Conservation (phyloP, 805 yeast species). For the Ogataea ganodermae region DNA sequence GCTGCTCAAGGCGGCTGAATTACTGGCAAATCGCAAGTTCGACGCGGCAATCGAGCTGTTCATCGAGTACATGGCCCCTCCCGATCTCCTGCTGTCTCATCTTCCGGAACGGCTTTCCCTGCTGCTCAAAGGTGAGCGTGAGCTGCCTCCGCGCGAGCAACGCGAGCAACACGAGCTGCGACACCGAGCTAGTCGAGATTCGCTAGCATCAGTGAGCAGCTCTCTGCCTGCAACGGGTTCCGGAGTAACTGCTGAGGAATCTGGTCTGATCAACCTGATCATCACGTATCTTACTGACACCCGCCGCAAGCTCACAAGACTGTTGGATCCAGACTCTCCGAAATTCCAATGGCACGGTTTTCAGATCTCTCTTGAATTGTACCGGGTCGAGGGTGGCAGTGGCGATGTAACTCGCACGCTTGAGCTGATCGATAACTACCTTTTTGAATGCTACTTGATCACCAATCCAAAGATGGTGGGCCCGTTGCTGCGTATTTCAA, state of each 20-base stretch:
- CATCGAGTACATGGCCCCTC: slow-evolving; percentile 59
- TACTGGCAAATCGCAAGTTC: slow-evolving; percentile 35
- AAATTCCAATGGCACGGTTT: slow-evolving; percentile 49
- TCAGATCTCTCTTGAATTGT: slow-evolving; percentile 43
- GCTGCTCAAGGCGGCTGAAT: slow-evolving; percentile 38
- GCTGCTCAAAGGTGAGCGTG: slow-evolving; percentile 10
- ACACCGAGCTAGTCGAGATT: slow-evolving; percentile 12
- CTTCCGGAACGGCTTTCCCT: slow-evolving; percentile 39
- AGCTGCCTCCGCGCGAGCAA: neutral
- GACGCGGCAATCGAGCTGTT: slow-evolving; percentile 46
- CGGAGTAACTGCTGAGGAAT: slow-evolving; percentile 28
- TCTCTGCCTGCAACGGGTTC: neutral
- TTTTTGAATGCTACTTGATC: slow-evolving; percentile 73
- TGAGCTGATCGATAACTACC: slow-evolving; percentile 66
- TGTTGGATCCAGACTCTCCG: slow-evolving; percentile 39
- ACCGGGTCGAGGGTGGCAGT: slow-evolving; percentile 25
- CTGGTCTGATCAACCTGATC: slow-evolving; percentile 41
- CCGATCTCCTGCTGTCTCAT: slow-evolving; percentile 48
- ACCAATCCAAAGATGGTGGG: slow-evolving; percentile 74
- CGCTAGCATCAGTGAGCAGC: slow-evolving; percentile 8
- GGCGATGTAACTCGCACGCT: slow-evolving; percentile 40
- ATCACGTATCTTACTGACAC: slow-evolving; percentile 55
- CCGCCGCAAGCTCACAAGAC: slow-evolving; percentile 47
- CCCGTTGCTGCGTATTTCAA: slow-evolving; percentile 75
- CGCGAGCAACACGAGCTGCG: neutral